phyloP scores from a whole-genome alignment of 192 early-diverging fungal genomes.

The Jimgerdemannia flammicorona region DNA sequence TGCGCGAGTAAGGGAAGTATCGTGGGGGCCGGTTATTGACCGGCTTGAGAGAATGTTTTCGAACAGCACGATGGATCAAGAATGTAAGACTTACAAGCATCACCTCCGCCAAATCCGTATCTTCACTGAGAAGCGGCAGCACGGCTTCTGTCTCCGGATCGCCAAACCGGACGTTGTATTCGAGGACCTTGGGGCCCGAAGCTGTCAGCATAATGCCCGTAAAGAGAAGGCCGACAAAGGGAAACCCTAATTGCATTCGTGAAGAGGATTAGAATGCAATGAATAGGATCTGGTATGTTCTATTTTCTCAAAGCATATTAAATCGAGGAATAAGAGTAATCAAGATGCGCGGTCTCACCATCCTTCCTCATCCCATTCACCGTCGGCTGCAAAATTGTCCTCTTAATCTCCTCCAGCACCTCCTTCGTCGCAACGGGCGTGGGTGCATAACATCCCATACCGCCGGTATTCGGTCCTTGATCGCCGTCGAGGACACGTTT shows the following conservation, averaged over 20 bases:
- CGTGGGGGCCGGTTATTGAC: not conserved
- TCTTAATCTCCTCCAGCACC: constrained; percentile 66
- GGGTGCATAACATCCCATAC: constrained; percentile 98
- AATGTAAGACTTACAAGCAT: constrained; percentile 41
- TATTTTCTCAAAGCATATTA: not conserved
- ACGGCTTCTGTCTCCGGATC: constrained; percentile 98
- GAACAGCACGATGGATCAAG: constrained; percentile 2
- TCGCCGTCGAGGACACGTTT: constrained; percentile 96
- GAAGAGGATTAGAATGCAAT: not conserved
- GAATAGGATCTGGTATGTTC: not conserved
- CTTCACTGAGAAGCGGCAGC: constrained; percentile 82
- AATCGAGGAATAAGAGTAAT: not conserved
- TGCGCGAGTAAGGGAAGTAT: not conserved
- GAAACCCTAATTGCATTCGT: constrained; percentile 49
- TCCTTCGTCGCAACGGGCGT: constrained; percentile 86
- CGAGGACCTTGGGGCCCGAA: constrained; percentile 90
- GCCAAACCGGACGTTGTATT: constrained; percentile 98
- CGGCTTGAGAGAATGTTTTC: not conserved
- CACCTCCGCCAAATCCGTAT: constrained; percentile 83
- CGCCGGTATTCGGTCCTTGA: constrained; percentile 93
- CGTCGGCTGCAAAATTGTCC: constrained; percentile 83
- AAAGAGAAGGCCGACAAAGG: constrained; percentile 96
- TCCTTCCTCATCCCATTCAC: constrained; percentile 96
- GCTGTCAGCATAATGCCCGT: constrained; percentile 94
- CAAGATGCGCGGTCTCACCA: constrained; percentile 29